Conservation (phyloP, 2,329 filamentous ascomycete species). For the Alternaria sp. region DNA sequence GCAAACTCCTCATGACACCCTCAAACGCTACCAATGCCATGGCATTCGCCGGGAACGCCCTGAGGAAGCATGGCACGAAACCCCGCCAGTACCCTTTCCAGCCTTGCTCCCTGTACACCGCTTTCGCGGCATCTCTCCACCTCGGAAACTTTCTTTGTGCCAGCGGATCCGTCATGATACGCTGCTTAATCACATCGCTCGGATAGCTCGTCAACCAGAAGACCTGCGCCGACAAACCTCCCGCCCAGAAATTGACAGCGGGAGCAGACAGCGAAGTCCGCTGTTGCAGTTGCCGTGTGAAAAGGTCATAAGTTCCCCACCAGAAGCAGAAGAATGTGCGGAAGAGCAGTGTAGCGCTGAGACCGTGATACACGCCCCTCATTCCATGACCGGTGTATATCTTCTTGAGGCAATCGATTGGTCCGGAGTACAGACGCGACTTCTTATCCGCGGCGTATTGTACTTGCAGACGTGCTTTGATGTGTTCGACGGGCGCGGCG, state of each 20-base stretch:
- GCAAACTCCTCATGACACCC: conserved; percentile 73
- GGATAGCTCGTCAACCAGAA: conserved; percentile 96
- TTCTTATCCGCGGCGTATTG: conserved; percentile 85
- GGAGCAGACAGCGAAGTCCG: conserved; percentile 76
- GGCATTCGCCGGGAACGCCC: conserved; percentile 95
- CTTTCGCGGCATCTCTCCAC: conserved; percentile 80
- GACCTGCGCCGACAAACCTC: conserved; percentile 87
- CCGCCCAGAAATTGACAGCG: conserved; percentile 95
- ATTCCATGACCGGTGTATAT: conserved; percentile 69
- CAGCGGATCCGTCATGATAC: conserved; percentile 94
- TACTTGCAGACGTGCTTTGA: conserved; percentile 92
- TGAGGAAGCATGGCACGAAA: conserved; percentile 89
- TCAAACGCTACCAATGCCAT: conserved; percentile 94
- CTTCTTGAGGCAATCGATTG: conserved; percentile 80
- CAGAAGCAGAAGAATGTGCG: conserved; percentile 95
- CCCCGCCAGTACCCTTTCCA: conserved; percentile 86
- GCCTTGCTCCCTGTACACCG: conserved; percentile 78
- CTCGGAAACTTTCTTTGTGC: conserved; percentile 69
- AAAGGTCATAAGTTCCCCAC: conserved; percentile 94
- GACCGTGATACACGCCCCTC: conserved; percentile 81
- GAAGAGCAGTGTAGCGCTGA: conserved; percentile 85
- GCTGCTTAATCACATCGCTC: conserved; percentile 91
- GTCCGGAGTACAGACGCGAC: conserved; percentile 81
- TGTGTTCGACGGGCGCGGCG: conserved; percentile 90
- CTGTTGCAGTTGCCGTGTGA: conserved; percentile 71